Evolutionary conservation across 345 rosid species (phyloP), one percentile per base, ranked within the genome.

Genomic region (Cardamine resedifolia): DNA sequence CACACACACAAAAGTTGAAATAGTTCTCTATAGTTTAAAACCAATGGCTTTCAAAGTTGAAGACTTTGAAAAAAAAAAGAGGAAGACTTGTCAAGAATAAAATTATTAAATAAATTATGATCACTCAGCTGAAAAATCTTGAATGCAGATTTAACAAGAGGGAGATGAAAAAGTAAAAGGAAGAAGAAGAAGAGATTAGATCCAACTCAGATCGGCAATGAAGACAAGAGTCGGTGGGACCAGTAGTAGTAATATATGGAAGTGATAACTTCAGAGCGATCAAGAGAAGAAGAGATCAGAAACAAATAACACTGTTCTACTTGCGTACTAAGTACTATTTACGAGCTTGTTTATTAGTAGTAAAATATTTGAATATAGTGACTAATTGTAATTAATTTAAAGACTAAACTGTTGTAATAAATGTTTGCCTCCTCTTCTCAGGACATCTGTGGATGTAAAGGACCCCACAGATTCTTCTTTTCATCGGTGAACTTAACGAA

Each of bases 181-280:
- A 68, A 15, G 58, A 51, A 6, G 64, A 44, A 56, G 76, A 70
- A 36, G 55, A 65, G 73, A 76, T 47, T 15, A 62, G 74, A 47
- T 44, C 53, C 24, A n/a, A 66, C 69, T 52, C 55, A 52, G 76
- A 74, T 75, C 76, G 66, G 66, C 21, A 65, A 77, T 64, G 61
- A 71, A 77, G 80, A 71, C 76, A 77, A 58, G 72, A 65, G 68
- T 64, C 76, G 76, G 76, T 77, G 80, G 80, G 80, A 70, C 76
- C 76, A 70, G 49, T 43, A 5, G 10, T 53, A 43, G 62, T 68
- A 53, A 75, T 36, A 60, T 31, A 55, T 26, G 56, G 28, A 76
- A 70, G 75, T 76, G 66, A 76, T 55, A 33, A 69, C 52, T 63
- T 69, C 45, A 19, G 53, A 18, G 75, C 26, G 55, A 67, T 49